A percentile compares a stretch with the other conserved stretches of the same genome.
These are phyloP conservation scores for Aspergillus latus DNA, from an alignment of 2,329 filamentous ascomycete species.

Conservation along the genomic window DNA sequence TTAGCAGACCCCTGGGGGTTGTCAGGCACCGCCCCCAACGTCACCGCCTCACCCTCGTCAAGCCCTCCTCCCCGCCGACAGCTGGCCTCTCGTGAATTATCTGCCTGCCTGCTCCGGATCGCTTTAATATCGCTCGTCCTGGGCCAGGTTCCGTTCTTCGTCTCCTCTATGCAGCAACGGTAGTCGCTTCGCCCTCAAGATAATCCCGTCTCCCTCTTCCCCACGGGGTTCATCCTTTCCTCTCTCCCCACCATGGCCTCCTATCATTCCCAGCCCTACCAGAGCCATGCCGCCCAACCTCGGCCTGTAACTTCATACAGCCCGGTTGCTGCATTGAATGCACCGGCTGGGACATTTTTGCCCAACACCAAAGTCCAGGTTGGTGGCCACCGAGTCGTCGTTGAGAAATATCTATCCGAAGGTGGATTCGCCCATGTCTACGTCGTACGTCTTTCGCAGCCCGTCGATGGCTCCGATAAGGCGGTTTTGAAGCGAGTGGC, in stretches of 20 bases:
- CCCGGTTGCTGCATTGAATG: conserved; percentile 36
- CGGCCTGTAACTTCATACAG: conserved; percentile 35
- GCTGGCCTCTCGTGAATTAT: conserved; percentile 21
- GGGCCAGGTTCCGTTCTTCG: background rate
- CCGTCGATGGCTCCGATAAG: conserved; percentile 73
- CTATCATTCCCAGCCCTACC: conserved; percentile 31
- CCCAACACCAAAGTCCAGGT: conserved; percentile 97
- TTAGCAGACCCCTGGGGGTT: conserved; percentile 9
- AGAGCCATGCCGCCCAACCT: conserved; percentile 31
- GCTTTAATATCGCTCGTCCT: background rate
- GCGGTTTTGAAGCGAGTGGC: conserved; percentile 93
- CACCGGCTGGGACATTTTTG: conserved; percentile 79
- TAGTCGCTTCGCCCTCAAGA: conserved; percentile 18
- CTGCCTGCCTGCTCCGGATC: background rate
- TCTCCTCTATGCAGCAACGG: conserved; percentile 26
- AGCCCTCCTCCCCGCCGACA: conserved; percentile 24
- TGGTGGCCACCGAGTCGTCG: conserved; percentile 84
- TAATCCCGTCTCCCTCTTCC: conserved; percentile 18
- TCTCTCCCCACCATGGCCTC: conserved; percentile 34
- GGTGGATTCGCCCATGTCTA: conserved; percentile 98
- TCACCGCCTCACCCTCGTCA: conserved; percentile 15
- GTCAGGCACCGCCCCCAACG: conserved; percentile 20
- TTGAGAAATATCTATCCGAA: conserved; percentile 96
- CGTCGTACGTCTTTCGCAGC: conserved; percentile 79
- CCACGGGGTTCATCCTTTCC: conserved; percentile 25